phyloP scores from a whole-genome alignment of 176 grass and related monocot genomes.

The Rhynchospora pubera region DNA sequence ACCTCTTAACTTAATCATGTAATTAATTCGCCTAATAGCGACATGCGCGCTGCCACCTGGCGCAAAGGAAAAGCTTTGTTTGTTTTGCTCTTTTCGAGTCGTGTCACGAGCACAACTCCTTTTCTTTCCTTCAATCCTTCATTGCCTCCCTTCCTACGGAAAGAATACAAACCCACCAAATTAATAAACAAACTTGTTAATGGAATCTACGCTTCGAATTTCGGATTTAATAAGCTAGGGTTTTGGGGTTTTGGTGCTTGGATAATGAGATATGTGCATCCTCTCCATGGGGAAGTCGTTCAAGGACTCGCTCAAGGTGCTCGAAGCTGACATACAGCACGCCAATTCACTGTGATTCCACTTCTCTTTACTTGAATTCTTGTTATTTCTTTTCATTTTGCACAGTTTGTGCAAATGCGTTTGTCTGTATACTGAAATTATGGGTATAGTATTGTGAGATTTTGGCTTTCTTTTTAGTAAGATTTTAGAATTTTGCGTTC shows the following conservation, averaged over 20 bases:
- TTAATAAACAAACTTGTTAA: background rate
- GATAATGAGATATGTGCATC: background rate
- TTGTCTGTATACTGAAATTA: background rate
- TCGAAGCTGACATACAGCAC: conserved; percentile 96
- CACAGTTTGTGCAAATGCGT: background rate
- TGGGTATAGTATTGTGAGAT: background rate
- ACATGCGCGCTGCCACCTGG: conserved; percentile 1
- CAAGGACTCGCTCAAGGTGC: conserved; percentile 87
- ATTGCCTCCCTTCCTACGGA: conserved; percentile 9
- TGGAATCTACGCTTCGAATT: background rate
- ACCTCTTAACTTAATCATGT: background rate
- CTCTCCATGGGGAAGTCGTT: conserved; percentile 66
- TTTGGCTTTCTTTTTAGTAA: background rate
- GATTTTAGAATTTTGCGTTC: background rate
- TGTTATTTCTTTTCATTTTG: background rate
- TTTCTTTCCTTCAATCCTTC: background rate
- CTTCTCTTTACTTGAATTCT: background rate
- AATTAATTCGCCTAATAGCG: background rate
- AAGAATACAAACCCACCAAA: conserved; percentile 1
- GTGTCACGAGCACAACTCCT: conserved; percentile 19
- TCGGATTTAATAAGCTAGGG: background rate
- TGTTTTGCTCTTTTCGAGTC: background rate
- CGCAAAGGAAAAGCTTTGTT: background rate
- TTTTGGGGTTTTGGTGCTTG: background rate
- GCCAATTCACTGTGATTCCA: conserved; percentile 68